A percentile compares a stretch with the other conserved stretches of the same genome.
Conservation (phyloP, 441 rosid genomes). For the Pelargonium australe region DNA sequence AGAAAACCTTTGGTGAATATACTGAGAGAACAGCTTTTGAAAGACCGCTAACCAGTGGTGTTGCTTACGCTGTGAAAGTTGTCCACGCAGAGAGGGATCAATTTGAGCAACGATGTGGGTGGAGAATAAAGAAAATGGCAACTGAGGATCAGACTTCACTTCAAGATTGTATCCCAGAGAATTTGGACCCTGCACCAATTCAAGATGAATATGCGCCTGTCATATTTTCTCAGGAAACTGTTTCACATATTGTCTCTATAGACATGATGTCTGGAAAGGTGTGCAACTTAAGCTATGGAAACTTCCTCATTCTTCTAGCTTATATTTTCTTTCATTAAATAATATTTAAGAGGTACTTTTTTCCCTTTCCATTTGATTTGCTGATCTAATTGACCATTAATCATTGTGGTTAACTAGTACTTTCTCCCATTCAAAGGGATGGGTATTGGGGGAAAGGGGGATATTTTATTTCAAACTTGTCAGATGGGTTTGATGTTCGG, state of each 20-base stretch:
- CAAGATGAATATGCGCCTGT: constrained; percentile 97
- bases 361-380: neutral
- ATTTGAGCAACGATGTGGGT: constrained; percentile 71
- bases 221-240: constrained; percentile 91
- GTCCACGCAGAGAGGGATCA: constrained; percentile 74
- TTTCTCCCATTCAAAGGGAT: neutral
- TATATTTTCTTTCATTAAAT: neutral
- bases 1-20: constrained; percentile 87
- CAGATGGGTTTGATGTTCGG: neutral
- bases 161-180: constrained; percentile 73
- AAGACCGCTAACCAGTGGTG: constrained; percentile 98
- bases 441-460: no score
- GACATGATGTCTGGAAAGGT: constrained; percentile 99
- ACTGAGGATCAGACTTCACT: constrained; percentile 75
- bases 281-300: constrained; percentile 9
- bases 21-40: constrained; percentile 95
- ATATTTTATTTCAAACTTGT: no score
- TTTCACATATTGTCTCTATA: constrained; percentile 86
- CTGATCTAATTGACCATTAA: neutral
- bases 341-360: neutral
- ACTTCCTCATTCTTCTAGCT: neutral
- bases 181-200: constrained; percentile 79
- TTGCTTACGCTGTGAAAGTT: constrained; percentile 95
- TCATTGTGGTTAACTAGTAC: neutral
- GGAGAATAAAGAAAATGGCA: constrained; percentile 92